A percentile compares a stretch with the other conserved stretches of the same genome.
Evolutionary conservation across 257 asterid species (phyloP).

Genomic region (Nicotiana tomentosiformis): DNA sequence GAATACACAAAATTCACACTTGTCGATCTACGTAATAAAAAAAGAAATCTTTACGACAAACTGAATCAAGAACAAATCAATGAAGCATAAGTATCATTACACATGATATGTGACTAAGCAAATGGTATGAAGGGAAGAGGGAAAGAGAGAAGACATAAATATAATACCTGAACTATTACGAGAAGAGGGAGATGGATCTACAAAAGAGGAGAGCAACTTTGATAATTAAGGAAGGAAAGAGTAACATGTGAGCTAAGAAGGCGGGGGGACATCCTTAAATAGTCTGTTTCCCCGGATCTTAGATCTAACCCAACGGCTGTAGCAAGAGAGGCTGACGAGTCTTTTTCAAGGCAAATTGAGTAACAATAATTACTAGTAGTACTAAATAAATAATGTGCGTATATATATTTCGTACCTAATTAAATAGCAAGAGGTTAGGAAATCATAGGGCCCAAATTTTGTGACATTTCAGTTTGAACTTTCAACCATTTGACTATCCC

Average conservation of each 20-base stretch:
- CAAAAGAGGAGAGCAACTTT: neutral
- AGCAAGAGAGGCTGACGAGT: neutral
- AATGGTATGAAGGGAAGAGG: neutral
- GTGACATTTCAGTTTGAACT: neutral
- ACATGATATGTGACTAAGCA: neutral
- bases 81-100: neutral
- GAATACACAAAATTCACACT: neutral
- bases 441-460: neutral
- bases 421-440: neutral
- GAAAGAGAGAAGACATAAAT: neutral
- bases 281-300: neutral
- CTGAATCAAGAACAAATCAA: neutral
- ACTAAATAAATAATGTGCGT: no score
- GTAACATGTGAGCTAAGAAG: conserved; percentile 18
- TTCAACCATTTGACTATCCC: neutral
- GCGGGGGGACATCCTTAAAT: neutral
- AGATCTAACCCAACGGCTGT: conserved; percentile 1
- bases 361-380: no score
- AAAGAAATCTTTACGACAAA: neutral
- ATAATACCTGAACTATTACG: neutral
- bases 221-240: conserved; percentile 2
- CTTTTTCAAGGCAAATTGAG: neutral
- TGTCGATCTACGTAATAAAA: neutral
- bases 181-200: neutral
- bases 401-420: neutral